phyloP scores from a whole-genome alignment of 1,284 basidiomycete species.

The Papiliotrema terrestris region DNA sequence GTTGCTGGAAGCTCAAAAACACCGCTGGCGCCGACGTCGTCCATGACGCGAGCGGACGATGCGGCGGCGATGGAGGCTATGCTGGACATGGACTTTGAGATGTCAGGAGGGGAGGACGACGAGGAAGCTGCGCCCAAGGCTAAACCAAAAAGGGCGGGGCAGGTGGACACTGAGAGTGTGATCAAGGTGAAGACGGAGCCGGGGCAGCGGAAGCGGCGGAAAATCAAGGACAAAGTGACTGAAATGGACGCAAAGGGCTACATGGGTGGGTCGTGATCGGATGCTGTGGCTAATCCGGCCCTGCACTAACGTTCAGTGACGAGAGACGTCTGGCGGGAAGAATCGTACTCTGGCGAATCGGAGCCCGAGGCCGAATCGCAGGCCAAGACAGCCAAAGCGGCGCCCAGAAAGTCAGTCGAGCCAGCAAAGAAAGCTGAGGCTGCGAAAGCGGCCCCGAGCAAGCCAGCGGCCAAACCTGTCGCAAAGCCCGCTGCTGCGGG shows the following conservation, averaged over 20 bases:
- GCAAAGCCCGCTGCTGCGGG: conserved; percentile 14
- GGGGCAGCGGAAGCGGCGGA: conserved; percentile 27
- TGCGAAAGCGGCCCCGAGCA: conserved; percentile 6
- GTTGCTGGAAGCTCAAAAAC: conserved; percentile 4
- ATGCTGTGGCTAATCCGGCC: too few relatives aligned
- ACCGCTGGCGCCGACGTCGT: conserved; percentile 29
- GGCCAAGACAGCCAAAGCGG: not conserved
- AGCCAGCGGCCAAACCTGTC: conserved; percentile 5
- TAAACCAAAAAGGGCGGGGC: conserved; percentile 5
- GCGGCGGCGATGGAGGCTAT: conserved; percentile 45
- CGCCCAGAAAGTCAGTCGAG: not conserved
- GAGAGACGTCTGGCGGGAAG: conserved; percentile 32
- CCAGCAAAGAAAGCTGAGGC: conserved; percentile 1
- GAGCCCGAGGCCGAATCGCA: not conserved
- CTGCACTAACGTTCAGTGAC: conserved; percentile 21
- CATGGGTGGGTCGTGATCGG: conserved; percentile 30
- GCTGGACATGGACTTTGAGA: conserved; percentile 39
- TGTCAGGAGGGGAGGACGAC: conserved; percentile 10
- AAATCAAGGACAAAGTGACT: conserved; percentile 37
- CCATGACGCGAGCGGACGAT: conserved; percentile 35
- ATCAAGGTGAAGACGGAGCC: conserved; percentile 23
- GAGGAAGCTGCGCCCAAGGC: conserved; percentile 10
- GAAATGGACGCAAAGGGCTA: conserved; percentile 42
- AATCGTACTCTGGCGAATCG: conserved; percentile 35
- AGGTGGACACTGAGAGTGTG: conserved; percentile 6